These are phyloP conservation scores for Cadophora gregata DNA, from an alignment of 2,329 filamentous ascomycete species.

Conservation along the genomic window DNA sequence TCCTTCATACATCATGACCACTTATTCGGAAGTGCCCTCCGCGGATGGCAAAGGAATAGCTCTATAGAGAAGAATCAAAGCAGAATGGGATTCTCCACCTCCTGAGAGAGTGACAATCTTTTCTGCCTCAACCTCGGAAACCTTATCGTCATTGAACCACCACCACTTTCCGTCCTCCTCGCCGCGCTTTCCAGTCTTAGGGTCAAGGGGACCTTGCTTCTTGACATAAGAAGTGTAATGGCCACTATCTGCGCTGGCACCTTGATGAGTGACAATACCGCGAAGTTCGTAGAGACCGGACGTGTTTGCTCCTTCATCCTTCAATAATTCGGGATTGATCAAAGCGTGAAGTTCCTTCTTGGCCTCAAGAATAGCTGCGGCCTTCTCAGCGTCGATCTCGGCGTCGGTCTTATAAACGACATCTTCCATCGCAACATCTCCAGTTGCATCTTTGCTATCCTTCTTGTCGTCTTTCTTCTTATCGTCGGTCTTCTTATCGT, in stretches of 20 bases:
- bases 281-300: slow-evolving; percentile 95
- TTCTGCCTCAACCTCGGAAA: slow-evolving; percentile 87
- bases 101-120: slow-evolving; percentile 91
- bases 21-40: slow-evolving; percentile 48
- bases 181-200: slow-evolving; percentile 75
- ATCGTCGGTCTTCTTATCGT: slow-evolving; percentile 57
- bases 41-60: slow-evolving; percentile 71
- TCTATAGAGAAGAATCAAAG: slow-evolving; percentile 79
- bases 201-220: slow-evolving; percentile 77
- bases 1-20: slow-evolving; percentile 13
- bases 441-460: slow-evolving; percentile 57
- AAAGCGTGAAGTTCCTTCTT: slow-evolving; percentile 88
- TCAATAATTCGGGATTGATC: slow-evolving; percentile 74
- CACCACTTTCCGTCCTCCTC: slow-evolving; percentile 96
- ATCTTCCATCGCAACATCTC: slow-evolving; percentile 71
- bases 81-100: slow-evolving; percentile 86
- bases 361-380: slow-evolving; percentile 73
- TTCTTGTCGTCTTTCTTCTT: slow-evolving; percentile 45
- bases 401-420: slow-evolving; percentile 85
- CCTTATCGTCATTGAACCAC: slow-evolving; percentile 99
- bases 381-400: slow-evolving; percentile 86
- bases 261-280: slow-evolving; percentile 94
- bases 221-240: slow-evolving; percentile 99
- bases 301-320: slow-evolving; percentile 86
- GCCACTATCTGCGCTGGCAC: slow-evolving; percentile 93